Conservation (phyloP, 2,329 filamentous ascomycete species). For the Ophiocordyceps robertsii region DNA sequence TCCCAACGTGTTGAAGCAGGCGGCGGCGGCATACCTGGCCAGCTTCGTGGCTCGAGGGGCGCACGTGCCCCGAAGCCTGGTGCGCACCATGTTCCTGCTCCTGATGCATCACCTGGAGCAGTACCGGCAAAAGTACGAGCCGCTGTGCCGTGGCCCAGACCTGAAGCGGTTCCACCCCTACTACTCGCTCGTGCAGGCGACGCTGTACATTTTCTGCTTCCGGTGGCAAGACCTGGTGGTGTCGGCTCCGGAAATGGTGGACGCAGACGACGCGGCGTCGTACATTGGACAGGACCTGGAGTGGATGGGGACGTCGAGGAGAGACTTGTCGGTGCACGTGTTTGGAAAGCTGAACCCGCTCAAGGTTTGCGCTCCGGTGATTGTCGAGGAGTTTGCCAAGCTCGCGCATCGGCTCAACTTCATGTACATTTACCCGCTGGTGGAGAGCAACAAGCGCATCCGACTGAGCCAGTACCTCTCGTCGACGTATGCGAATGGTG, state of each 20-base stretch:
- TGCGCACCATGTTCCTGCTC: slow-evolving; percentile 71
- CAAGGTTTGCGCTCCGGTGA: slow-evolving; percentile 82
- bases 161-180: slow-evolving; percentile 72
- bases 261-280: slow-evolving; percentile 45
- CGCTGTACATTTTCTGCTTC: slow-evolving; percentile 95
- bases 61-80: slow-evolving; percentile 60
- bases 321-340: slow-evolving; percentile 63
- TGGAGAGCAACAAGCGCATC: slow-evolving; percentile 87
- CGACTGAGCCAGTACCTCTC: slow-evolving; percentile 59
- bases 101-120: slow-evolving; percentile 66
- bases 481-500: slow-evolving; percentile 40
- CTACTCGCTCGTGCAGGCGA: slow-evolving; percentile 77
- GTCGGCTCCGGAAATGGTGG: slow-evolving; percentile 44
- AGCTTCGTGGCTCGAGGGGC: slow-evolving; percentile 89
- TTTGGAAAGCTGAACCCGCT: slow-evolving; percentile 86
- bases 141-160: slow-evolving; percentile 69
- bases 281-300: slow-evolving; percentile 58
- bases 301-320: slow-evolving; percentile 65
- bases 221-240: slow-evolving; percentile 83
- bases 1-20: slow-evolving; percentile 62
- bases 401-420: slow-evolving; percentile 77
- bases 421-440: slow-evolving; percentile 75
- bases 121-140: slow-evolving; percentile 60
- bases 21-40: slow-evolving; percentile 81
- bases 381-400: slow-evolving; percentile 83